Percentiles rank a stretch among this genome's conserved stretches.
Conservation (phyloP, 495 filamentous ascomycete genomes). For the Beverwykella pulmonaria region DNA sequence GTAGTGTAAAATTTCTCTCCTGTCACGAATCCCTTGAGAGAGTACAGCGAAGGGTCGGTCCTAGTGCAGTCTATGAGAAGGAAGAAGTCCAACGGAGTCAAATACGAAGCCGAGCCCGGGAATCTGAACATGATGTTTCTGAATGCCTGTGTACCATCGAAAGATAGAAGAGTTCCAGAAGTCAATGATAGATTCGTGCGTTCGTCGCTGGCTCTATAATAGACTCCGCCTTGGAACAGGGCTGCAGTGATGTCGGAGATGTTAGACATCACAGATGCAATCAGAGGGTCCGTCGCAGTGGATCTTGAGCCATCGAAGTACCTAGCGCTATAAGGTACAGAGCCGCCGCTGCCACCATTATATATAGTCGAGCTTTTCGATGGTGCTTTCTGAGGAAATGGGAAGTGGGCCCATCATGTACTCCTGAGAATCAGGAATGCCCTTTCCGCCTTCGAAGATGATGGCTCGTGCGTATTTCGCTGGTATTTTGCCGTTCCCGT, state of each 20-base stretch:
- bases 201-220: slow-evolving; percentile 42
- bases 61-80: slow-evolving; percentile 47
- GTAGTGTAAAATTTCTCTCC: slow-evolving; percentile 45
- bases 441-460: slow-evolving; percentile 32
- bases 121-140: slow-evolving; percentile 45
- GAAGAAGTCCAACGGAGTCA: slow-evolving; percentile 48
- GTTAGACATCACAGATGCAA: slow-evolving; percentile 43
- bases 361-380: slow-evolving; percentile 35
- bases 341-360: slow-evolving; percentile 28
- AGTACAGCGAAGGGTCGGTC: slow-evolving; percentile 46
- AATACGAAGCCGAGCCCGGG: slow-evolving; percentile 44
- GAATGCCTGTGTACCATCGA: slow-evolving; percentile 43
- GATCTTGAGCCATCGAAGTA: slow-evolving; percentile 43
- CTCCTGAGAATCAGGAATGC: slow-evolving; percentile 27
- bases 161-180: slow-evolving; percentile 41
- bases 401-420: slow-evolving; percentile 37
- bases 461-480: slow-evolving; percentile 31
- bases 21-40: slow-evolving; percentile 46
- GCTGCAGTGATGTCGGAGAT: slow-evolving; percentile 46
- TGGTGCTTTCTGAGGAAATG: slow-evolving; percentile 20
- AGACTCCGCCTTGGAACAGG: slow-evolving; percentile 43
- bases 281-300: slow-evolving; percentile 39
- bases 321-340: slow-evolving; percentile 44
- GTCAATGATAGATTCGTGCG: slow-evolving; percentile 39
- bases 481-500: slow-evolving; percentile 19